Evolutionary conservation across 2,329 filamentous ascomycete genomes (phyloP), one percentile per base, ranked within the genome.

Genomic region (Cytospora leucostoma): DNA sequence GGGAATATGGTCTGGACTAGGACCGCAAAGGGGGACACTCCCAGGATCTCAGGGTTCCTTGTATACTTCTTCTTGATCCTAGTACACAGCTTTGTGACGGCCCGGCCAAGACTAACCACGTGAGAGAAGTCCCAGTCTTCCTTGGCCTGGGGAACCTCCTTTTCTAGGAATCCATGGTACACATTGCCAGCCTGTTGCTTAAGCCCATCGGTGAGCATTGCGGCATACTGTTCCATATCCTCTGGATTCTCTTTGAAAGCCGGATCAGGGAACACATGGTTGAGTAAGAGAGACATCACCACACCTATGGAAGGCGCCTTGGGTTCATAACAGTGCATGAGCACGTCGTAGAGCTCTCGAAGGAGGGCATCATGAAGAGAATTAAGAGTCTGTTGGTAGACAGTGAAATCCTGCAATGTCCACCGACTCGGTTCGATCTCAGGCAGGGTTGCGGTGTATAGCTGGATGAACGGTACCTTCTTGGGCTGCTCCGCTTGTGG

Each of bases 1-100:
- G 95, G 95, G 64, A 98, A 89, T 61, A 95, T 88, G 59, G 92
- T 91, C 68, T 90, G 85, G 7, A 97, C 87, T 37, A 98, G 80
- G 40, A 95, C 89, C 54, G 84, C 87, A 52, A 85, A 76, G 2
- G 82, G 82, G 64, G 83, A 83, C 34, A 84, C 82, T 1, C 93
- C 93, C 87, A 97, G 89, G 64, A 98, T 90, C 66, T 92, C 89
- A 0, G 92, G 92, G 64, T 90, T 95, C 70, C 91, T 94, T 70
- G 87, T 87, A 76, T 97, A 99, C 56, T 94, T 87, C 77, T 98
- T 98, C 74, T 93, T 89, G 58, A 97, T 96, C 73, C 89, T 91
- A 70, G 96, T 89, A 67, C 90, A 92, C 37, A 97, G 82, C 68
- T 91, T 93, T 56, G 92, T 88, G 6, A 98, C 92, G 0, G 88